Base-by-base conservation (phyloP, 768 basidiomycete genomes). In the Vararia minispora region DNA sequence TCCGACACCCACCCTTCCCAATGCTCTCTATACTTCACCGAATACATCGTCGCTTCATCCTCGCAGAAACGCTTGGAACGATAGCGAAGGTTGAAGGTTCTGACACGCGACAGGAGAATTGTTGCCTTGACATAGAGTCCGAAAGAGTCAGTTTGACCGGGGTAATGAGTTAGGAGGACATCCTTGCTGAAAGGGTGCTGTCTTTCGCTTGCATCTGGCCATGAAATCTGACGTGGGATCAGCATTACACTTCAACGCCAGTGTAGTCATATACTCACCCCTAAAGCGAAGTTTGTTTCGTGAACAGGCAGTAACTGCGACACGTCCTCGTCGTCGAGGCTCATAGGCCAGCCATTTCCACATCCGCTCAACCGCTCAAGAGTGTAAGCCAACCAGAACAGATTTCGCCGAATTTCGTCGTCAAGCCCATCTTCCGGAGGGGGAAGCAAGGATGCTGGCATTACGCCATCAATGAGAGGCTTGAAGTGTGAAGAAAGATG, bases 351-450 rank as follows among this genome's bases (percentile, higher is more conserved):
- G 14, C 76, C 77, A 47, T 81, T 83, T 23, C 73, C 72, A 43
- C 68, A 70, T 5, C 79, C 74, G 40, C 74, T 71, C 43, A 76
- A 69, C 20, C 82, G 72, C 46, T 86, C 83, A 31, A 67, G 62
- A 5, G 75, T 66, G 52, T 84, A 85, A 7, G 79, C 74, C 32
- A 80, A 50, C 74, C 82, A 87, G 49, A 84, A 83, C 1, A 72
- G 64, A 48, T 85, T 85, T 39, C 81, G 65, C 35, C 84, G 66
- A 28, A 63, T 72, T 55, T 85, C 84, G 24, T 79, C 79, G 53
- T 85, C 83, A 6, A 76, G 60, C 2, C 73, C 68, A 23, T 68
- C 76, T 30, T 64, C 63, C n/a, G 80, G 72, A 3, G 73, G 63
- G 0, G 68, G 62, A 12, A 84, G 52, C 36, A 84, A 69, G 6